These are phyloP conservation scores for Claviceps sorghi DNA, from an alignment of 2,329 filamentous ascomycete species.

Conservation along the genomic window DNA sequence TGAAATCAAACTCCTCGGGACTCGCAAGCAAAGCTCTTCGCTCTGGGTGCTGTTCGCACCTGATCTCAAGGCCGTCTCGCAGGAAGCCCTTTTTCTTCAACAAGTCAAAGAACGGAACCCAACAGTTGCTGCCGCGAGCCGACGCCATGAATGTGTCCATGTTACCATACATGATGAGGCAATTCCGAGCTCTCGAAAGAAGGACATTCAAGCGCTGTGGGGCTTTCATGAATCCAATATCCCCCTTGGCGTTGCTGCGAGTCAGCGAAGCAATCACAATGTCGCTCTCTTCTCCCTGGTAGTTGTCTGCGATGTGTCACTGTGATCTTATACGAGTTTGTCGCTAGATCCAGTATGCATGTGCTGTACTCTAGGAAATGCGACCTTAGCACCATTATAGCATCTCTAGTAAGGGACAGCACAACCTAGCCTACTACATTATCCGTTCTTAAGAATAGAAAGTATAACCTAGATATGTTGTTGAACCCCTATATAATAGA, in stretches of 20 bases:
- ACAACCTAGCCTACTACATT: no score
- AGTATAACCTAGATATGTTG: no score
- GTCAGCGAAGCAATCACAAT: constrained; percentile 57
- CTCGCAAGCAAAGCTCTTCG: constrained; percentile 29
- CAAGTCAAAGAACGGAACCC: constrained; percentile 15
- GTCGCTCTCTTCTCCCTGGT: constrained; percentile 63
- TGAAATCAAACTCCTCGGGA: constrained; percentile 42
- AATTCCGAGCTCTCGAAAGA: constrained; percentile 50
- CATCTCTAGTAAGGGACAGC: no score
- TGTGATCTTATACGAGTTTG: no score
- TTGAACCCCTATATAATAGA: no score
- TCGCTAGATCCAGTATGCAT: no score
- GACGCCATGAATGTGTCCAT: constrained; percentile 44
- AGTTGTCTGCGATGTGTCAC: constrained; percentile 47
- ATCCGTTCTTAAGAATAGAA: no score
- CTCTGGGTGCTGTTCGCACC: constrained; percentile 45
- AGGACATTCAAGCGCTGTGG: constrained; percentile 57
- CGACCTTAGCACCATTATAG: no score
- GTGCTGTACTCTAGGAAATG: no score
- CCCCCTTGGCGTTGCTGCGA: constrained; percentile 44
- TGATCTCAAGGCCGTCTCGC: constrained; percentile 45
- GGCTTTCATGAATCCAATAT: constrained; percentile 57
- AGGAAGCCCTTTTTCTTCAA: constrained; percentile 37
- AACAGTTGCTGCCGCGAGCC: background rate
- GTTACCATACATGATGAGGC: constrained; percentile 56